Evolutionary conservation across 139 green algal species (phyloP), one percentile per base, ranked within the genome.

Genomic region (Chlorella sp.): DNA sequence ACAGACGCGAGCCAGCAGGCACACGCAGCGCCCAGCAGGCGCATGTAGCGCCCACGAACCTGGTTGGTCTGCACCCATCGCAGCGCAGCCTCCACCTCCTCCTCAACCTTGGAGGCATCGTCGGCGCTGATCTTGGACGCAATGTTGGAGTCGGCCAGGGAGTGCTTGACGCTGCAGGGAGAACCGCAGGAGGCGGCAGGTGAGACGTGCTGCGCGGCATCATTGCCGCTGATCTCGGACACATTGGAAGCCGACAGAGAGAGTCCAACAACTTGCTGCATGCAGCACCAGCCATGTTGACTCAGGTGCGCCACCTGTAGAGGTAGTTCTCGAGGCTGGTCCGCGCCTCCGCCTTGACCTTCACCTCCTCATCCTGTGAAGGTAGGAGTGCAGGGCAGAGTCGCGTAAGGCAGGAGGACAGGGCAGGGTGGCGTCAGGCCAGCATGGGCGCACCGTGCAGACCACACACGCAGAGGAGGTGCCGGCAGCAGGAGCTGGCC

Each of bases 81-180:
- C 74, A 99, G 95, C 20, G 94, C 88, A 0, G 90, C 93, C 8
- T 98, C 90, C 3, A 99, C 84, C 22, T 89, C 93, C 58, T 95
- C 95, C 85, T 97, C 91, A 43, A 98, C 95, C 69, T 88, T 96
- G 74, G 91, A 86, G 89, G 98, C 98, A 90, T 98, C 97, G 14
- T 91, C 94, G 0, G 92, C 60, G 22, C 88, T 78, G 38, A 99
- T 86, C 93, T 98, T 98, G 74, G 81, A 76, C 3, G 88, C 90
- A 9, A 94, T 82, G 38, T 40, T 36, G 19, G 96, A 91, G 70
- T 99, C 97, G 22, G 91, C 93, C 76, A 99, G 93, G 34, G 96
- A 98, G 94, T 98, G 98, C 81, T 95, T 91, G 93, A 99, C 97
- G 92, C 95, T 95, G 93, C 96, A 98, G 16, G 94, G 87, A 7